Base-by-base conservation (phyloP, 192 early-diverging fungal genomes). In the Martensiomyces pterosporus region DNA sequence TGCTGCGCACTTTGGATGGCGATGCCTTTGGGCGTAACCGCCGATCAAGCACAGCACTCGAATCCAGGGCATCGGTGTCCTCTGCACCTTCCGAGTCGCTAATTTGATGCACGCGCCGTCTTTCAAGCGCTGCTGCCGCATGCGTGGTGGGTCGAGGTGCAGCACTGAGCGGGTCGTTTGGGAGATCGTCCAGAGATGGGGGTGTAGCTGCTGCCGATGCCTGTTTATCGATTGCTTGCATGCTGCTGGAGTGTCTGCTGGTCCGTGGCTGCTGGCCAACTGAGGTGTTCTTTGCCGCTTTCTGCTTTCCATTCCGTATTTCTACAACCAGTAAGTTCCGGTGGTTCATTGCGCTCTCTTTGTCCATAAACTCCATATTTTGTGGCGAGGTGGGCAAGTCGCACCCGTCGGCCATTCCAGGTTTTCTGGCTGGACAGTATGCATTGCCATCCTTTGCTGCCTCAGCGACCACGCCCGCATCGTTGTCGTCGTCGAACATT, bases 341-440 rank as follows among this genome's bases (percentile, higher is more conserved):
- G 29, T 61, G 65, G 58, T 73, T 73, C 26, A 10, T 55, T 32
- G 58, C 69, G 43, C 69, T 65, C 29, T 73, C 69, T 37, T 73
- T 46, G 29, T 73, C 69, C 45, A 73, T 73, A 48, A 73, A 73
- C 14, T 52, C 53, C 57, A 53, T 52, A 12, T 15, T 25, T 8
- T 36, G 25, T 25, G 33, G 23, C 16, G 24, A 6, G 12, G 22
- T 12, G 8, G 27, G n/a, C n/a, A n/a, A n/a, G n/a, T n/a, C n/a
- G n/a, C n/a, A n/a, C n/a, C n/a, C n/a, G n/a, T n/a, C n/a, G 13
- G 3, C 24, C 19, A 16, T 16, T 3, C 15, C 24, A n/a, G 14
- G 9, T 43, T 16, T 22, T 2, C 42, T 43, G 24, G 10, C 4
- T 3, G 23, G 17, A n/a, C n/a, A n/a, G n/a, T n/a, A n/a, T n/a